Evolutionary conservation across 208 protist species (phyloP).

Genomic region (Leishmania tropica): DNA sequence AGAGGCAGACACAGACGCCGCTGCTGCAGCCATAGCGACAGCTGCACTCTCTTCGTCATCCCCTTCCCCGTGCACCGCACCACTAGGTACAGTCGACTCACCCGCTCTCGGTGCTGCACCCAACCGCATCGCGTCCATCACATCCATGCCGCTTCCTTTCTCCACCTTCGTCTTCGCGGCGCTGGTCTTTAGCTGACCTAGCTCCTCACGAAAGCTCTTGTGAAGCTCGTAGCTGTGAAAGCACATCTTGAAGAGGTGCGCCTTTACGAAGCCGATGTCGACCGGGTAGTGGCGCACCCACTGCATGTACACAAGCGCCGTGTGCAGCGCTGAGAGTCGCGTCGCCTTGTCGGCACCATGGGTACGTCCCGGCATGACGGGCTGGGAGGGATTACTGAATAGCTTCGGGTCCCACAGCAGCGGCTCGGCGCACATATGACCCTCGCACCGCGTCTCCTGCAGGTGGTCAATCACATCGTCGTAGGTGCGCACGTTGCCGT

Average conservation of each 20-base stretch:
- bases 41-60: not conserved
- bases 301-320: constrained; percentile 60
- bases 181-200: constrained; percentile 40
- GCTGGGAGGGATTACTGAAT: constrained; percentile 50
- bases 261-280: constrained; percentile 79
- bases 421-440: constrained; percentile 89
- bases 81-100: not conserved
- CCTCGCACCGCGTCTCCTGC: constrained; percentile 58
- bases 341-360: constrained; percentile 39
- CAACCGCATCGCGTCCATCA: not conserved
- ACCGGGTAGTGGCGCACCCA: constrained; percentile 57
- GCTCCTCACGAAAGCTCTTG: constrained; percentile 39
- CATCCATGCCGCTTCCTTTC: not conserved
- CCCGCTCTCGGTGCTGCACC: not conserved
- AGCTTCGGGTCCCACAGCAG: constrained; percentile 87
- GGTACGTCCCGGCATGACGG: constrained; percentile 37
- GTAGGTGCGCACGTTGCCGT: constrained; percentile 85
- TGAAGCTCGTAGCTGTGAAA: constrained; percentile 84
- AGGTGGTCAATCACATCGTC: constrained; percentile 67
- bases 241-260: constrained; percentile 90
- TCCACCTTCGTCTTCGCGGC: constrained; percentile 9
- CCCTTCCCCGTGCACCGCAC: not conserved
- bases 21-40: not conserved
- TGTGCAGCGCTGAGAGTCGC: constrained; percentile 52
- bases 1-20: not conserved